Base-by-base conservation (phyloP, 768 basidiomycete species). In the Serendipita sp. region DNA sequence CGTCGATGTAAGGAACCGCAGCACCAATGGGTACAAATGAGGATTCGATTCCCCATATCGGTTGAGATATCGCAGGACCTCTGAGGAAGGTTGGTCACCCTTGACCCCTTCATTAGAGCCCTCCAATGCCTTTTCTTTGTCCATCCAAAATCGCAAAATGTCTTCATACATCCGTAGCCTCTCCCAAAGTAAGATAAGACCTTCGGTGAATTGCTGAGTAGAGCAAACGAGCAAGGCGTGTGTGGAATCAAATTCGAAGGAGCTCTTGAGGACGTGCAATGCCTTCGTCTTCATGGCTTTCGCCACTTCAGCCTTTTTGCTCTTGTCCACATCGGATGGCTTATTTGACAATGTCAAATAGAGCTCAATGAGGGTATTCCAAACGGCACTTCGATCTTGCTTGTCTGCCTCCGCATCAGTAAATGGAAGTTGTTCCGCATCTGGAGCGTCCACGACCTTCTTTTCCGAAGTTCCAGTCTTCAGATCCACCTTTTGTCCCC, bases 171-270 rank as follows among this genome's bases (percentile, higher is more conserved):
- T 94, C 4, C 89, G 92, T 76, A 93, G 78, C 67, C 82, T 84
- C 75, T 96, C 96, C 90, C 93, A 98, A 2, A 98, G 78, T 3
- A 89, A 75, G 2, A 98, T 88, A 10, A 95, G 80, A 1, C 96
- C 96, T 0, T 83, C 81, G 0, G 85, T 92, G 70, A 92, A 96
- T 11, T 77, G 79, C 44, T 83, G 80, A 32, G 85, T 90, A 3
- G 93, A 91, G 75, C 95, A 98, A 1, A 99, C 80, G 44, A 99
- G 88, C n/a, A 98, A 78, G 2, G 94, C 96, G 71, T 97, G 95
- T 45, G 83, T 93, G 2, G 83, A 79, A 70, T 99, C 95, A 71
- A 90, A 92, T 0, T 91, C 91, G 4, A 79, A 66, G 1, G 77
- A 73, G 68, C 83, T 84, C 62, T 78, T 75, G 11, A 98, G 78